Conservation (phyloP, 352 stramenopile genomes). For the Thraustochytrium sp. region DNA sequence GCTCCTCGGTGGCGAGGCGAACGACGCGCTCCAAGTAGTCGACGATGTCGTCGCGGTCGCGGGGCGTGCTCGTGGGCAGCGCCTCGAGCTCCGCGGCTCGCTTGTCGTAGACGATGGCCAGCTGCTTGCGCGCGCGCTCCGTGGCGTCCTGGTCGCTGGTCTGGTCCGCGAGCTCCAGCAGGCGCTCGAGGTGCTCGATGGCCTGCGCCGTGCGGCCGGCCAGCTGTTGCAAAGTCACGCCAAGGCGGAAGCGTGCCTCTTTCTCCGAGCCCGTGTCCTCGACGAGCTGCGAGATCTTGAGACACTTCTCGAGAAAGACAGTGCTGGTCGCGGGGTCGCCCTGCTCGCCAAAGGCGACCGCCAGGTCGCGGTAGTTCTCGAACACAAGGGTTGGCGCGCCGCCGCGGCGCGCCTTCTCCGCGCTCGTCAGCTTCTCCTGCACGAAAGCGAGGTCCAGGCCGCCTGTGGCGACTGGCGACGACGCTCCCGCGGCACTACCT, state of each 20-base stretch:
- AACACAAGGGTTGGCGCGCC: conserved; percentile 75
- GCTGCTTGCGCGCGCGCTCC: conserved; percentile 55
- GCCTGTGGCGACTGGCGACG: conserved; percentile 37
- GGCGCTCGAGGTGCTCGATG: conserved; percentile 68
- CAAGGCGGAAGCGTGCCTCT: conserved; percentile 70
- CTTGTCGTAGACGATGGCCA: conserved; percentile 69
- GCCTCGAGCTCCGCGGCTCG: conserved; percentile 53
- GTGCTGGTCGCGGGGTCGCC: conserved; percentile 77
- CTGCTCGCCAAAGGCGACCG: conserved; percentile 54
- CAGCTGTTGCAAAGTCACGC: conserved; percentile 66
- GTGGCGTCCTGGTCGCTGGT: conserved; percentile 67
- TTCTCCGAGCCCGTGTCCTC: conserved; percentile 77
- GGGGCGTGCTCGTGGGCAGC: neutral
- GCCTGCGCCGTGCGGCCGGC: conserved; percentile 63
- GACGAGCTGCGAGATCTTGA: conserved; percentile 76
- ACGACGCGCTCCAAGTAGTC: conserved; percentile 46
- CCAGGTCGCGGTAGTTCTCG: conserved; percentile 70
- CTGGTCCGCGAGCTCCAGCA: conserved; percentile 65
- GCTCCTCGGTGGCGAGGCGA: neutral
- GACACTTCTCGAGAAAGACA: conserved; percentile 86
- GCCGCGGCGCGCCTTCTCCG: conserved; percentile 76
- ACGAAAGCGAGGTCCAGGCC: conserved; percentile 74
- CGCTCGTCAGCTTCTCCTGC: conserved; percentile 70
- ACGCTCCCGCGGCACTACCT: neutral
- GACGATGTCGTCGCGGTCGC: conserved; percentile 31